Base-by-base conservation (phyloP, 73 alveolate genomes). In the Paramecium octaurelia region DNA sequence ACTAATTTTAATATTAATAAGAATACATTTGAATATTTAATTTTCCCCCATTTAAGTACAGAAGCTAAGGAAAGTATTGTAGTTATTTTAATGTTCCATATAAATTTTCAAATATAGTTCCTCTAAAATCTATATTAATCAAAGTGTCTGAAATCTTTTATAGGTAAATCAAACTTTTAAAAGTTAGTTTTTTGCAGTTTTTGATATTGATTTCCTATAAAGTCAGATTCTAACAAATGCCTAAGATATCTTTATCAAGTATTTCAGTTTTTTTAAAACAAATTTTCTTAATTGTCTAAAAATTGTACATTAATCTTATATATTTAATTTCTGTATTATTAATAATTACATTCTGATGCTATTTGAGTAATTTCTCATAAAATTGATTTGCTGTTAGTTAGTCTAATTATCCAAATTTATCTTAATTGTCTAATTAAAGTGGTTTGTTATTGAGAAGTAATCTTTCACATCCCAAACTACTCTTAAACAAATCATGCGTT, bases 61-160 rank as follows among this genome's bases (percentile, higher is more conserved):
- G 5, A 8, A 80, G 73, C 16, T 48, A 11, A 20, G 46, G 29
- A 46, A 80, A 80, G 44, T 80, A 31, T 14, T 29, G 5, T 9
- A 80, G 46, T 5, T 44, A 16, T 24, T 44, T 29, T 8, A 80
- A 31, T 20, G 91, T 48, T 46, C 18, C 5, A 23, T 43, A 80
- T 20, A 18, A 42, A 21, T 80, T 80, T 44, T 80, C 91, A 46
- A 80, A 80, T 4, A 80, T 27, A 0, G 91, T 80, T 23, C 75
- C 70, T 44, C 91, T 80, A 44, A 42, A 44, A 80, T 80, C 91
- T 80, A 80, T n/a, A 80, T 80, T 80, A 20, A 80, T 46, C 8
- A 80, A 64, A 12, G 36, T 18, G 2, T 80, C 48, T 80, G 70
- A 44, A 8, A 44, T 21, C 16, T 80, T 43, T 31, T 44, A 23